These are phyloP conservation scores for Simplicillium sp. DNA, from an alignment of 2,329 filamentous ascomycete genomes.

Conservation along the genomic window DNA sequence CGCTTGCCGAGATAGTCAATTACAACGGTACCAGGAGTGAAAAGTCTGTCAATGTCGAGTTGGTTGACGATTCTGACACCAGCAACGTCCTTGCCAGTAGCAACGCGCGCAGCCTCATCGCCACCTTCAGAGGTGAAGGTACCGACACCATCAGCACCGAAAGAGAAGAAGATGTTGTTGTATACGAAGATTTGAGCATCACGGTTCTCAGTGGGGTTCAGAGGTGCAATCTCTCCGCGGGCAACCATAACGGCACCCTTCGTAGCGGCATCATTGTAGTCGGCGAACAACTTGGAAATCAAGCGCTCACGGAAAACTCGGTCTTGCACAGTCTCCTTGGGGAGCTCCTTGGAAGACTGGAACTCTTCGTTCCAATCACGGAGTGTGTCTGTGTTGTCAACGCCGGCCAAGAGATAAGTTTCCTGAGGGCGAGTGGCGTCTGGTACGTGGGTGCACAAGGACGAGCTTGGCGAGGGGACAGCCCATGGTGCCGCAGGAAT, in stretches of 20 bases:
- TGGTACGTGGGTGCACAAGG: slow-evolving; percentile 61
- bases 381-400: slow-evolving; percentile 88
- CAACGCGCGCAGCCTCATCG: slow-evolving; percentile 90
- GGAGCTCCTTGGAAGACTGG: slow-evolving; percentile 89
- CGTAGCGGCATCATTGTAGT: slow-evolving; percentile 93
- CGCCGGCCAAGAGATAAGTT: slow-evolving; percentile 78
- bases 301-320: slow-evolving; percentile 91
- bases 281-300: slow-evolving; percentile 90
- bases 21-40: slow-evolving; percentile 91
- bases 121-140: slow-evolving; percentile 95
- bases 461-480: slow-evolving; percentile 59
- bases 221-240: slow-evolving; percentile 79
- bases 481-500: slow-evolving; percentile 90
- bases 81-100: slow-evolving; percentile 91
- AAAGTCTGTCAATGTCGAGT: slow-evolving; percentile 87
- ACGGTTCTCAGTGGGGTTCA: slow-evolving; percentile 86
- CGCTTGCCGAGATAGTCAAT: slow-evolving; percentile 96
- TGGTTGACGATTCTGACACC: slow-evolving; percentile 95
- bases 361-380: slow-evolving; percentile 99
- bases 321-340: slow-evolving; percentile 88
- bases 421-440: slow-evolving; percentile 90
- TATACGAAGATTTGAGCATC: slow-evolving; percentile 99
- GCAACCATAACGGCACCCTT: slow-evolving; percentile 88
- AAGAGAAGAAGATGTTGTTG: slow-evolving; percentile 99
- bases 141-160: slow-evolving; percentile 92